Evolutionary conservation across 192 early-diverging fungal species (phyloP), one percentile per base, ranked within the genome.

Genomic region (Entomortierella chlamydospora): DNA sequence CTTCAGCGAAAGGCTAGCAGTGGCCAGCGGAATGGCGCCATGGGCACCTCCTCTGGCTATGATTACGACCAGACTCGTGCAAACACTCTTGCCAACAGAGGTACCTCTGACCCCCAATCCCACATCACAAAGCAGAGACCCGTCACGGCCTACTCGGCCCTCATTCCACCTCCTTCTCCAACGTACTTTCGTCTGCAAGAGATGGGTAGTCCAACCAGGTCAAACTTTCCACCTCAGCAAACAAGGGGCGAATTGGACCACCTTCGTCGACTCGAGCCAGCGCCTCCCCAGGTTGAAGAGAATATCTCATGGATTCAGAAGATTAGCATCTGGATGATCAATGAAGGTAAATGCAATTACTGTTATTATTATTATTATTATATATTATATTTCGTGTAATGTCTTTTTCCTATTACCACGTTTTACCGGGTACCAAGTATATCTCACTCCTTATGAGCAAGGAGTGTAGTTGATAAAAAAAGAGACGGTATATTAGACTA

Each of bases 321-420:
- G 60, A 63, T 84, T 31, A 80, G 71, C 73, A 74, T 81, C 39
- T 84, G 83, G 83, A 84, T 84, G 83, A 81, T 84, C 51, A 84
- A 84, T 41, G 83, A 84, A 77, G 83, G 83, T 84, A 78, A 70
- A 26, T 57, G 0, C n/a, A 10, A 17, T 1, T 57, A 2, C 12
- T 43, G 25, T 52, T n/a, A 47, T 12, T 15, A 11, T 20, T 47
- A 11, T 47, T 47, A 12, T 20, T 47, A 12, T 41, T 41, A 41
- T 9, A 41, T 9, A 41, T 9, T 9, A 41, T 41, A 9, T 9
- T 41, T n/a, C n/a, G n/a, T n/a, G n/a, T n/a, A n/a, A n/a, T n/a
- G n/a, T n/a, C n/a, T n/a, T n/a, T n/a, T n/a, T n/a, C n/a, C n/a
- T n/a, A n/a, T n/a, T n/a, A n/a, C n/a, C n/a, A n/a, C n/a, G n/a